These are phyloP conservation scores for Aulographum hederae DNA, from an alignment of 2,329 filamentous ascomycete genomes.

Conservation along the genomic window DNA sequence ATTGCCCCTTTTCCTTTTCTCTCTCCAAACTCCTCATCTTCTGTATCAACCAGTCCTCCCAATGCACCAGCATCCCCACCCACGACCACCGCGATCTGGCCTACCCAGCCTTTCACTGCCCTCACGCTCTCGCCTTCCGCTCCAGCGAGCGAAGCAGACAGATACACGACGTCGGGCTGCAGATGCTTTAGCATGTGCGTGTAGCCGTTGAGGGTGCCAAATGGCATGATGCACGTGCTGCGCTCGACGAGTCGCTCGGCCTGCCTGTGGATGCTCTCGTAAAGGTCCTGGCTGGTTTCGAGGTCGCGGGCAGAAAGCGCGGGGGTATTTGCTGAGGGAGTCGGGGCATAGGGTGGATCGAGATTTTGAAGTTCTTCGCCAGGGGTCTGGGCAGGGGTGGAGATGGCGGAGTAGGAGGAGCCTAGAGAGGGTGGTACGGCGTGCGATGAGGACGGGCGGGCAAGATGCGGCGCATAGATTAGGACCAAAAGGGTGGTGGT, in stretches of 20 bases:
- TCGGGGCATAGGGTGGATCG: slow-evolving; percentile 26
- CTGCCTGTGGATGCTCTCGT: slow-evolving; percentile 65
- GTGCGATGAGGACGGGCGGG: slow-evolving; percentile 38
- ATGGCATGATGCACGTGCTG: slow-evolving; percentile 74
- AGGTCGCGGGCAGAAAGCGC: slow-evolving; percentile 12
- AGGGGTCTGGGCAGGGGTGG: slow-evolving; percentile 45
- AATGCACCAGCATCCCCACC: slow-evolving; percentile 24
- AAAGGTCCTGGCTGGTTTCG: slow-evolving; percentile 39
- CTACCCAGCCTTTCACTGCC: slow-evolving; percentile 44
- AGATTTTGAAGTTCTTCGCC: slow-evolving; percentile 34
- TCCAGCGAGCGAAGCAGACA: slow-evolving; percentile 71
- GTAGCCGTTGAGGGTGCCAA: slow-evolving; percentile 67
- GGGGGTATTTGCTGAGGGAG: slow-evolving; percentile 16
- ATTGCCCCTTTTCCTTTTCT: slow-evolving; percentile 15
- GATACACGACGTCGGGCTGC: slow-evolving; percentile 68
- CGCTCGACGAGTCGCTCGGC: slow-evolving; percentile 65
- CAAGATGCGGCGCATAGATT: slow-evolving; percentile 70
- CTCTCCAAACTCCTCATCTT: slow-evolving; percentile 53
- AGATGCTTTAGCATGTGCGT: slow-evolving; percentile 76
- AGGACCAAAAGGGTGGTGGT: slow-evolving; percentile 67
- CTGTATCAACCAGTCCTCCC: slow-evolving; percentile 37
- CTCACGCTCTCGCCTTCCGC: slow-evolving; percentile 54
- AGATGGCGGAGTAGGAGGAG: slow-evolving; percentile 83
- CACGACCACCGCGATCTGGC: slow-evolving; percentile 41
- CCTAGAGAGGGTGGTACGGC: slow-evolving; percentile 43